Evolutionary conservation across 441 rosid species (phyloP), one percentile per base, ranked within the genome.

Genomic region (Aleurites moluccanus): DNA sequence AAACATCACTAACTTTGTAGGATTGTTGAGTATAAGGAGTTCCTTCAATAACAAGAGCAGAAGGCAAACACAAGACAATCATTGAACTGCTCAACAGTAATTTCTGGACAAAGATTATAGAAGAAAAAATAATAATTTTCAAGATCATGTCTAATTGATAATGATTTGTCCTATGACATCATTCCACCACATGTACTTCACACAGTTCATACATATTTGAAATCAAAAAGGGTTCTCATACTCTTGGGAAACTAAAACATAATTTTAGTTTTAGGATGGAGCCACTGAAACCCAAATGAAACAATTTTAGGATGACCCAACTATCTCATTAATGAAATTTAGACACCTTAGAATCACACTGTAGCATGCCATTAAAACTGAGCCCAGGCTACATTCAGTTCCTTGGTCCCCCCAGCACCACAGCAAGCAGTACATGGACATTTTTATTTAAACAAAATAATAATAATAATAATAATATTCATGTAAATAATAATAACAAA

Each of bases 1-100:
- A 86, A 49, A 82, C 79, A 66, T 86, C 88, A 59, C 89, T 82
- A 18, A 88, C 91, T 85, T 86, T 86, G 84, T 83, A 88, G 45
- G 89, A 88, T 65, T 88, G 91, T 42, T 88, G 89, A 27, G 86
- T 78, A 60, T 86, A 88, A 28, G 83, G 80, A 14, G 87, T 83
- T n/a, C 91, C 91, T 88, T 73, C 73, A 73, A 72, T 59, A 47
- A 49, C 21, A 65, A 75, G 53, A 72, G 60, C 65, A 59, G 28
- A 78, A 69, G 56, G 35, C 64, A 42, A 69, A 74, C 23, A 66
- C 69, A 63, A 67, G 73, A 52, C 55, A 28, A 44, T 62, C 28
- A 56, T n/a, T 53, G 62, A 73, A 71, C 35, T 45, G 35, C 57
- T 47, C 40, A 67, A 53, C 52, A 15, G 50, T 64, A 55, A 71